Evolutionary conservation across 768 basidiomycete species (phyloP), one percentile per base, ranked within the genome.

Genomic region (Podaxis rugospora): DNA sequence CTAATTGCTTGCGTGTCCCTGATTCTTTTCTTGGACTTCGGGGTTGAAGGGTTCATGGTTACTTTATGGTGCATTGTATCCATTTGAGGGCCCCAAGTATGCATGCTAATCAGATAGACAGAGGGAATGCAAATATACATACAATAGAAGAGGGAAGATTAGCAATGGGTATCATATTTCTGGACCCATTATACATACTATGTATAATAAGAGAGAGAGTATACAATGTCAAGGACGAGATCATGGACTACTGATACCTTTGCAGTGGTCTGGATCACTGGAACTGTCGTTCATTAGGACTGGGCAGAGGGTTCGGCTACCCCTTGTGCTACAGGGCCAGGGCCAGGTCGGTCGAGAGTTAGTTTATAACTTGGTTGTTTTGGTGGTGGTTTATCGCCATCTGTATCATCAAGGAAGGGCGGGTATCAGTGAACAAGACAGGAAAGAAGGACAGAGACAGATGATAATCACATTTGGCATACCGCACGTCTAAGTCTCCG

Each of bases 401-500:
- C 54, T 55, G 25, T 13, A 25, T 25, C 11, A 55, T 27, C 27
- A 36, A 18, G 18, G n/a, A 16, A 54, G 35, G 4, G 42, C 25
- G 47, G 25, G 27, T 25, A n/a, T 55, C 21, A 40, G 37, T 14
- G 10, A 25, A 40, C 5, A 55, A 14, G 11, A 13, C 14, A 14
- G 47, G 18, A 11, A 0, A 9, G 14, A 42, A 7, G 6, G 7
- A 1, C 13, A 5, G 27, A 49, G 47, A 27, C 4, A 9, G 25
- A 21, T 44, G 18, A 18, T 49, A 21, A 54, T 21, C 42, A 60
- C 59, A 60, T 36, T 53, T 53, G 16, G 51, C 51, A 5, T 53
- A 60, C 46, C 51, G 14, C 1, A 28, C 9, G 25, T 60, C 52
- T 40, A 53, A 35, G 21, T 59, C 51, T n/a, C 58, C 58, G 36